Percentiles rank a stretch among this genome's conserved stretches.
Evolutionary conservation across 306 rosid genomes (phyloP).

Genomic region (Rubus parviflorus): DNA sequence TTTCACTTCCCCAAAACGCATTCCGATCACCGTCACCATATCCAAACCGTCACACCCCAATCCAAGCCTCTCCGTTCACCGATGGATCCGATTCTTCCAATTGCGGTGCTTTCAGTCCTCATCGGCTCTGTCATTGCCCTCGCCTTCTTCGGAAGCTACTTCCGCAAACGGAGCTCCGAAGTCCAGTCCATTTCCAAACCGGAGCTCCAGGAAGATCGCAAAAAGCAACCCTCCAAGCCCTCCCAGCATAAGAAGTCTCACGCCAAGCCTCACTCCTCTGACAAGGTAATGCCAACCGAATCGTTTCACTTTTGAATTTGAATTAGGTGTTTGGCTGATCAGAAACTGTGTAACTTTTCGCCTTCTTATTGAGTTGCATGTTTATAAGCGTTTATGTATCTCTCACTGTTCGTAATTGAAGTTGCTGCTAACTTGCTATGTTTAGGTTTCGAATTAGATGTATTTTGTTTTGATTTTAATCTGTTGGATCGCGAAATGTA

Average conservation of each 20-base stretch:
- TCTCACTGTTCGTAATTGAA: neutral
- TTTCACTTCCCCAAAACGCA: no score
- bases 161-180: conserved; percentile 68
- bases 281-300: conserved; percentile 48
- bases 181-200: conserved; percentile 67
- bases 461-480: neutral
- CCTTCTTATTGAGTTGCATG: conserved; percentile 16
- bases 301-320: neutral
- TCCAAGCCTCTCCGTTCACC: neutral
- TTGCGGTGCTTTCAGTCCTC: conserved; percentile 53
- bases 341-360: neutral
- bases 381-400: neutral
- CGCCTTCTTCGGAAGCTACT: conserved; percentile 65
- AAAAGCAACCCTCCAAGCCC: conserved; percentile 47
- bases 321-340: neutral
- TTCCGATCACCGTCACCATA: no score
- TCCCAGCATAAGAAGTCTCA: conserved; percentile 59
- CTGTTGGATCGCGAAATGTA: conserved; percentile 35
- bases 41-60: neutral
- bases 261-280: conserved; percentile 65
- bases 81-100: conserved; percentile 68
- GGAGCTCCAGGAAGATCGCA: conserved; percentile 49
- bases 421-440: neutral
- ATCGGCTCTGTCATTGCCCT: conserved; percentile 67
- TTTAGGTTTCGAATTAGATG: conserved; percentile 5